Percentiles rank a stretch among this genome's conserved stretches.
Conservation (phyloP, 2,329 filamentous ascomycete genomes). For the Dactylella cylindrospora region DNA sequence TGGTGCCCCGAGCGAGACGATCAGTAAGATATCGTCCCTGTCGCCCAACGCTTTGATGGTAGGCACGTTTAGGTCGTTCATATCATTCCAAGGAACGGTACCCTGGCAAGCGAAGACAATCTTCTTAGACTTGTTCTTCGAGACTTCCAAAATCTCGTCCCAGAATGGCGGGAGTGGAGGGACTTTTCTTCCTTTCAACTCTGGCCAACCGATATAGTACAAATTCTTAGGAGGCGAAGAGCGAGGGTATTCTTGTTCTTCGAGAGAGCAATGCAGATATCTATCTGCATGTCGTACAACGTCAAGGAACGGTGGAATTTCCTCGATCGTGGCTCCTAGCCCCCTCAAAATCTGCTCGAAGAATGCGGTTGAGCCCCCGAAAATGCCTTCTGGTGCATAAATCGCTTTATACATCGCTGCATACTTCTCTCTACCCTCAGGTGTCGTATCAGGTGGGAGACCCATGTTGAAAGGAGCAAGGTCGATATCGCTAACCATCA, state of each 20-base stretch:
- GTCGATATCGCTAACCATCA: conserved; percentile 53
- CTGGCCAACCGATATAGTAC: conserved; percentile 37
- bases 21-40: conserved; percentile 53
- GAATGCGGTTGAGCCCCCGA: conserved; percentile 47
- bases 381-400: conserved; percentile 10
- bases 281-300: conserved; percentile 17
- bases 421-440: conserved; percentile 52
- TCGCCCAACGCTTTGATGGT: conserved; percentile 54
- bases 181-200: conserved; percentile 35
- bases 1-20: conserved; percentile 51
- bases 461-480: conserved; percentile 53
- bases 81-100: conserved; percentile 53
- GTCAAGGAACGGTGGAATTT: conserved; percentile 26
- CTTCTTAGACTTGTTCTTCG: conserved; percentile 53
- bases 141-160: conserved; percentile 52
- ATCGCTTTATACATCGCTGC: conserved; percentile 46
- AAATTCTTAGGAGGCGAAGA: conserved; percentile 26
- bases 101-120: conserved; percentile 58
- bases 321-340: conserved; percentile 49
- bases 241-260: conserved; percentile 36
- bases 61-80: conserved; percentile 55
- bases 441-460: conserved; percentile 52
- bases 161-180: conserved; percentile 55
- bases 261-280: conserved; percentile 37
- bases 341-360: conserved; percentile 48